A percentile compares a stretch with the other conserved stretches of the same genome.
Conservation (phyloP, 805 yeast species). For the Grigorovia humatica region DNA sequence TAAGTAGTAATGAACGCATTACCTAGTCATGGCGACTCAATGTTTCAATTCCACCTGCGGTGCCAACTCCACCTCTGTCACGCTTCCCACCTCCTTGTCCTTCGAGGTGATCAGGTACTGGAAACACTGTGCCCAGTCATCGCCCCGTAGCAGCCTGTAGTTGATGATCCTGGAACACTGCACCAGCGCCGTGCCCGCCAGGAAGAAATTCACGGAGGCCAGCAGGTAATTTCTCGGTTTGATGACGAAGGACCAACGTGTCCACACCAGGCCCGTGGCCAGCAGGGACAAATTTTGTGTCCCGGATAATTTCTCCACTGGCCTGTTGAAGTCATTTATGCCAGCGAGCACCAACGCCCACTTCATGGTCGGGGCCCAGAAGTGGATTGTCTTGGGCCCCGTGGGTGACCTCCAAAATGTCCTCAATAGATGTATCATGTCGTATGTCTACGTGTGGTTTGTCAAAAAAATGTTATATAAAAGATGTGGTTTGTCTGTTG, state of each 20-base stretch:
- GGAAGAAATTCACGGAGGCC: constrained; percentile 89
- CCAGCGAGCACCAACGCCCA: constrained; percentile 95
- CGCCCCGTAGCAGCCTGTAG: constrained; percentile 59
- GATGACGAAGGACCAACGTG: constrained; percentile 94
- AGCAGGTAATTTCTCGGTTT: constrained; percentile 76
- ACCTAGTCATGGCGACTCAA: neutral
- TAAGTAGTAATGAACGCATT: neutral
- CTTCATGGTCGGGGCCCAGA: constrained; percentile 74
- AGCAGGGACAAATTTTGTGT: constrained; percentile 56
- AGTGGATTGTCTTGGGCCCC: constrained; percentile 95
- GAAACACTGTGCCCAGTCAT: constrained; percentile 44
- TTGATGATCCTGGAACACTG: constrained; percentile 65
- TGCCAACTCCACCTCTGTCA: neutral
- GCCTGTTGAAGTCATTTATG: constrained; percentile 73
- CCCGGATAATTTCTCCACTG: constrained; percentile 85
- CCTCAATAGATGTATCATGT: constrained; percentile 33
- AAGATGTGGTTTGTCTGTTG: neutral
- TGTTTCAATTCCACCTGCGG: neutral
- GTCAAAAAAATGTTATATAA: neutral
- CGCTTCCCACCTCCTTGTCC: neutral
- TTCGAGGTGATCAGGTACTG: constrained; percentile 38
- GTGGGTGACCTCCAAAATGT: constrained; percentile 77
- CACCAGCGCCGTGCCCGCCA: constrained; percentile 80
- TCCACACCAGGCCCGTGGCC: constrained; percentile 94
- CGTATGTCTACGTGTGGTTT: constrained; percentile 3